A percentile compares a stretch with the other conserved stretches of the same genome.
Evolutionary conservation across 306 rosid genomes (phyloP).

Genomic region (Castanea sativa): DNA sequence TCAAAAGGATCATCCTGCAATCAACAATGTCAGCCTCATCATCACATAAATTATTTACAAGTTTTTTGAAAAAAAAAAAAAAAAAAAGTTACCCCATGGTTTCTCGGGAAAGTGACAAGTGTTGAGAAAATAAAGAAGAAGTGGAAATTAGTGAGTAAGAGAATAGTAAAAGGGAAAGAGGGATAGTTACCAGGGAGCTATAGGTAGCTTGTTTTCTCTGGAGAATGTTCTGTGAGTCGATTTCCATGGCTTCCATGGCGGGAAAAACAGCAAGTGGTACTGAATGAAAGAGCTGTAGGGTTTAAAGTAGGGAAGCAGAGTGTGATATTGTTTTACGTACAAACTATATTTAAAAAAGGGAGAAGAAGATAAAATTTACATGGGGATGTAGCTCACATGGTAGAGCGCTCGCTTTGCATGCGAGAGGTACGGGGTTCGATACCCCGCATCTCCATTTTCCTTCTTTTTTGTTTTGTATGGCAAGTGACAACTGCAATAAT

Average conservation of each 20-base stretch:
- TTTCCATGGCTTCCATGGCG: constrained; percentile 66
- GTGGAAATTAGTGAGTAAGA: not conserved
- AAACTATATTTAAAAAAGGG: no score
- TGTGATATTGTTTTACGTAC: no score
- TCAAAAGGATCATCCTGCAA: constrained; percentile 64
- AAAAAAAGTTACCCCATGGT: not conserved
- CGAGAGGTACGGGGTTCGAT: no score
- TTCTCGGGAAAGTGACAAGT: constrained; percentile 8
- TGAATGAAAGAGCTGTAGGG: not conserved
- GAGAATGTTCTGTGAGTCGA: constrained; percentile 47
- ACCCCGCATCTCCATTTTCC: no score
- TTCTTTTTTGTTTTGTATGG: no score
- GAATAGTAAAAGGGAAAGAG: not conserved
- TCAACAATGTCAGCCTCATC: not conserved
- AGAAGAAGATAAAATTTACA: rapidly evolving
- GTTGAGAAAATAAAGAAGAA: not conserved
- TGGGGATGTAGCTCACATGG: no score
- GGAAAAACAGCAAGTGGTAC: constrained; percentile 28
- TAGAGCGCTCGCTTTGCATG: no score
- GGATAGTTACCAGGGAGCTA: constrained; percentile 37
- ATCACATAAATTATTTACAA: not conserved
- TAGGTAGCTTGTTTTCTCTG: constrained; percentile 56
- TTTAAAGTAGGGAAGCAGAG: no score
- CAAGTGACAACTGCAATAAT: no score
- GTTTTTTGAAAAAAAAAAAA: not conserved